Evolutionary conservation across 352 stramenopile genomes (phyloP).

Genomic region (Globisporangium canariense): DNA sequence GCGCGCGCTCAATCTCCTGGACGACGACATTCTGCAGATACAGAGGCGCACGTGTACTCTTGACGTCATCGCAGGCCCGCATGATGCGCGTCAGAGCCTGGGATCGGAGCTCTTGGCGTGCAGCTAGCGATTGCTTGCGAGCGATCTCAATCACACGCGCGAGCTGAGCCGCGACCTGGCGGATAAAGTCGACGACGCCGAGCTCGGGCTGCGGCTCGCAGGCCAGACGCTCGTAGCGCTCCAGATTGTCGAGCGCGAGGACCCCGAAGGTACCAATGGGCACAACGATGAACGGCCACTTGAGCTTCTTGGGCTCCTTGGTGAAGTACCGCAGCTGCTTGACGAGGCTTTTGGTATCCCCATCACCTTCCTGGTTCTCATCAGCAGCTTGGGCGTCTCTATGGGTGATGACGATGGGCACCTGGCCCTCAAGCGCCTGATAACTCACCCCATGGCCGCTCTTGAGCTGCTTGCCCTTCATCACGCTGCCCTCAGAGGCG

Average conservation of each 20-base stretch:
- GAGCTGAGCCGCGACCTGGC: constrained; percentile 28
- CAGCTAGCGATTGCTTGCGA: constrained; percentile 8
- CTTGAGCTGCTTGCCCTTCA: constrained; percentile 60
- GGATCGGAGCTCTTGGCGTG: constrained; percentile 19
- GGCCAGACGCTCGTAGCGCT: constrained; percentile 37
- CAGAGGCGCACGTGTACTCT: constrained; percentile 15
- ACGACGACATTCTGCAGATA: constrained; percentile 47
- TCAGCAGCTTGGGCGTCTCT: constrained; percentile 6
- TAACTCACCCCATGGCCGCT: constrained; percentile 63
- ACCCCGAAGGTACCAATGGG: constrained; percentile 46
- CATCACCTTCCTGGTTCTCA: background rate
- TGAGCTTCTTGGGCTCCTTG: constrained; percentile 17
- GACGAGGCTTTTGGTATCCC: background rate
- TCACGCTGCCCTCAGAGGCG: constrained; percentile 47
- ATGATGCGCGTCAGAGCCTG: constrained; percentile 51
- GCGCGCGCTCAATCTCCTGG: constrained; percentile 45
- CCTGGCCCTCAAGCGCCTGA: constrained; percentile 29
- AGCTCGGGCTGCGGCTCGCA: constrained; percentile 56
- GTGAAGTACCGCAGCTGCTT: constrained; percentile 43
- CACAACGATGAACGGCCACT: constrained; percentile 70
- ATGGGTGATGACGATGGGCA: constrained; percentile 38
- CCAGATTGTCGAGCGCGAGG: constrained; percentile 62
- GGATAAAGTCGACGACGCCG: constrained; percentile 73
- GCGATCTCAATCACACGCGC: constrained; percentile 16
- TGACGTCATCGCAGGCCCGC: constrained; percentile 42